Conservation (phyloP, 2,329 filamentous ascomycete genomes). For the Mollisiaceae sp. region DNA sequence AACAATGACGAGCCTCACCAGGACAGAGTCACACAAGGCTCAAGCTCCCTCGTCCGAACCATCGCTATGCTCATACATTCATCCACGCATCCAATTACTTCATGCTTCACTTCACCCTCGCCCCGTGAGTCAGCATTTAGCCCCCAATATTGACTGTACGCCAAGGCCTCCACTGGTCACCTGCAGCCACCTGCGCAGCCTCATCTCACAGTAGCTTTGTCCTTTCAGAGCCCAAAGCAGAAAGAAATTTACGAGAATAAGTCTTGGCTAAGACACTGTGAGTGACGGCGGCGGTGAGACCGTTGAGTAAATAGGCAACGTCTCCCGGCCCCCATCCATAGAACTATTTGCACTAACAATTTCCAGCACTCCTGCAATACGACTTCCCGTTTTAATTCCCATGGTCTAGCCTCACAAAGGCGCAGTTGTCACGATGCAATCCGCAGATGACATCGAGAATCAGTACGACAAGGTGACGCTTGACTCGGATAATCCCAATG, state of each 20-base stretch:
- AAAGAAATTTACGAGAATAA: not conserved
- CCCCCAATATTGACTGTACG: not conserved
- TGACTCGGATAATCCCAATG: slow-evolving; percentile 13
- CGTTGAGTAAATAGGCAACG: slow-evolving; percentile 1
- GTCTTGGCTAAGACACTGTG: not conserved
- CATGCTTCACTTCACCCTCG: not conserved
- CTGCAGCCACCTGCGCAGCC: not conserved
- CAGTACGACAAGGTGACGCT: slow-evolving; percentile 21
- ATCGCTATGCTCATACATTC: not conserved
- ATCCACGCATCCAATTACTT: not conserved
- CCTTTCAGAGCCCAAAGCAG: not conserved
- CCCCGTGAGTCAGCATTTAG: not conserved
- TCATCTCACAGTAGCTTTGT: not conserved
- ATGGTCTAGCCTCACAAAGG: not conserved
- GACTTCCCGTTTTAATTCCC: not conserved
- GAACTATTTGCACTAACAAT: not conserved
- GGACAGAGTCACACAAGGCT: slow-evolving; percentile 9
- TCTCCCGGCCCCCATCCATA: not conserved
- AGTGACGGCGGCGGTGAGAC: not conserved
- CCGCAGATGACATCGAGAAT: slow-evolving; percentile 24
- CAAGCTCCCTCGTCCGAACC: not conserved
- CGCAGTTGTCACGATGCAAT: not conserved
- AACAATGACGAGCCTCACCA: slow-evolving; percentile 5
- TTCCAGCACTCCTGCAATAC: not conserved
- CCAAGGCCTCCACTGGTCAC: slow-evolving; percentile 1